Percentiles rank a stretch among this genome's conserved stretches.
Conservation (phyloP, 768 basidiomycete species). For the Mycena kentingensis region DNA sequence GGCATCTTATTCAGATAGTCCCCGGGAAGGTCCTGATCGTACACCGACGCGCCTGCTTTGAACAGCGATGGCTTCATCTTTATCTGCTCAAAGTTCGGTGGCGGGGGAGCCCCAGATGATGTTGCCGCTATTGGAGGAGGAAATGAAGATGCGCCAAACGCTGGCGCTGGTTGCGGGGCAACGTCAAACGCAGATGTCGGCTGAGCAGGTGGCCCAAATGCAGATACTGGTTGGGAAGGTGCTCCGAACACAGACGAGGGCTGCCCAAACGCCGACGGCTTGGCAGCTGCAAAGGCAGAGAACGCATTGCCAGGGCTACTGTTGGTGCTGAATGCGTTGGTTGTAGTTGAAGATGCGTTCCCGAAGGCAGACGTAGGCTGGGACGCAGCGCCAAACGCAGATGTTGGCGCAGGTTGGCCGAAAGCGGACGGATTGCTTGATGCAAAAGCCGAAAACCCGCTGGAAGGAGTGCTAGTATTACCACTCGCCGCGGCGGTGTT, state of each 20-base stretch:
- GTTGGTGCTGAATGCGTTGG: not conserved
- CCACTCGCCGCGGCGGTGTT: conserved; percentile 1
- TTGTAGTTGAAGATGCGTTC: not conserved
- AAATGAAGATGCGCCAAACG: conserved; percentile 33
- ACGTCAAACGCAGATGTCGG: conserved; percentile 38
- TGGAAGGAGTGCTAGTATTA: conserved; percentile 25
- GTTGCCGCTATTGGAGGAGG: conserved; percentile 12
- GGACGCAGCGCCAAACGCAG: conserved; percentile 19
- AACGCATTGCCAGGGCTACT: not conserved
- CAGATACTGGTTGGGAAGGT: conserved; percentile 27
- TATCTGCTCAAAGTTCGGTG: conserved; percentile 28
- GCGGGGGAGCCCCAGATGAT: conserved; percentile 14
- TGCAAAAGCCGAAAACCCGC: conserved; percentile 36
- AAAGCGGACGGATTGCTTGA: conserved; percentile 39
- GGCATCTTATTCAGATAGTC: conserved; percentile 63
- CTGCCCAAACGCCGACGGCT: conserved; percentile 33
- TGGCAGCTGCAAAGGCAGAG: conserved; percentile 13
- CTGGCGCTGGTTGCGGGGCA: conserved; percentile 29
- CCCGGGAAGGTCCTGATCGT: conserved; percentile 56
- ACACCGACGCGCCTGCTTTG: conserved; percentile 53
- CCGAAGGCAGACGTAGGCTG: not conserved
- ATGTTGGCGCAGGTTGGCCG: conserved; percentile 34
- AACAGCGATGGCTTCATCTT: conserved; percentile 32
- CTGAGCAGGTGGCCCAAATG: conserved; percentile 31
- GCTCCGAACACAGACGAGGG: conserved; percentile 2